Conservation (phyloP, 2,329 filamentous ascomycete species). For the Aureobasidium subglaciale region DNA sequence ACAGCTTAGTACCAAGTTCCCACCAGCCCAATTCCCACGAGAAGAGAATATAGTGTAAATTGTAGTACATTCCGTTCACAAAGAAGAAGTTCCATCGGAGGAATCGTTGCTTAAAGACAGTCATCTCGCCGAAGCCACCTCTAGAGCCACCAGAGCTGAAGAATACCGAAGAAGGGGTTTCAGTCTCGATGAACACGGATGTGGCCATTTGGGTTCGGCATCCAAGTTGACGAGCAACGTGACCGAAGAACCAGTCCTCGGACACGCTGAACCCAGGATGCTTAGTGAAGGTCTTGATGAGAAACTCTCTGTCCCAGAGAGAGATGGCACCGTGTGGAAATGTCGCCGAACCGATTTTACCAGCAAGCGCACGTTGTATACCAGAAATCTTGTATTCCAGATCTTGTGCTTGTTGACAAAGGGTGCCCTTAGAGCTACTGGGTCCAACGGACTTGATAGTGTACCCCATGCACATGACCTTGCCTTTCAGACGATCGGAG, state of each 20-base stretch:
- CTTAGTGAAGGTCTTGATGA: slow-evolving; percentile 40
- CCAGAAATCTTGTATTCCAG: slow-evolving; percentile 47
- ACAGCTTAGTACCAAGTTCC: slow-evolving; percentile 43
- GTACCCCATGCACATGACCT: slow-evolving; percentile 42
- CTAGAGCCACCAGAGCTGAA: slow-evolving; percentile 33
- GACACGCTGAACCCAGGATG: slow-evolving; percentile 46
- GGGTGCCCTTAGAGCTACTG: slow-evolving; percentile 19
- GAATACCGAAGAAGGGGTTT: slow-evolving; percentile 41
- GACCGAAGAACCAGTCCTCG: slow-evolving; percentile 49
- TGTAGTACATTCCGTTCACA: slow-evolving; percentile 43
- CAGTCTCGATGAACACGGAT: slow-evolving; percentile 45
- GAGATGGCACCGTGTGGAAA: slow-evolving; percentile 48
- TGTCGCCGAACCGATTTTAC: slow-evolving; percentile 40
- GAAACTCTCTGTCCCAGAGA: slow-evolving; percentile 41
- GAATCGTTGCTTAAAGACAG: slow-evolving; percentile 45
- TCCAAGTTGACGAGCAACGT: slow-evolving; percentile 39
- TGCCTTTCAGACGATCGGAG: slow-evolving; percentile 35
- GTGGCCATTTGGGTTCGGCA: slow-evolving; percentile 44
- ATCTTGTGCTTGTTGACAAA: slow-evolving; percentile 37
- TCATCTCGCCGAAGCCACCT: slow-evolving; percentile 48
- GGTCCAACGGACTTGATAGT: slow-evolving; percentile 37
- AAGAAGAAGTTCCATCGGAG: slow-evolving; percentile 49
- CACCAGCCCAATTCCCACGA: slow-evolving; percentile 44
- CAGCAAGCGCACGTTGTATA: slow-evolving; percentile 39
- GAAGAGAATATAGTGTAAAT: slow-evolving; percentile 41